Evolutionary conservation across 371 early-diverging fungal genomes (phyloP), one percentile per base, ranked within the genome.

Genomic region (Coemansia sp.): DNA sequence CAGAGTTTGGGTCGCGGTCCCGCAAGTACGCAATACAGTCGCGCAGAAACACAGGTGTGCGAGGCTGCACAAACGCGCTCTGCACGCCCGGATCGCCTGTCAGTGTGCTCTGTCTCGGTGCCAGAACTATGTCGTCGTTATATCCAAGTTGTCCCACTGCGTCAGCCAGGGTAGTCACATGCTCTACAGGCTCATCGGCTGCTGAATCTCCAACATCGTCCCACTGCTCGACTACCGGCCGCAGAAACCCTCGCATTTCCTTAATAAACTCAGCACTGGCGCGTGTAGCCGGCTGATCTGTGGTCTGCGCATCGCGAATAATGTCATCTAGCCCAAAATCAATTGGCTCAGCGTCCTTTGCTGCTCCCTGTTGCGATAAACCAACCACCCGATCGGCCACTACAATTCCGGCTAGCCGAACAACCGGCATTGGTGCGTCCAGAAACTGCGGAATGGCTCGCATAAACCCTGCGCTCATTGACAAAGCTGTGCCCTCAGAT

Each of bases 251-350:
- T 5, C 72, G 72, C 55, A 72, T 63, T 50, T 71, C 62, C 9
- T 23, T 16, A 25, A 75, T 72, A 33, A 68, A 75, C n/a, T 48
- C 44, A 9, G 77, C 77, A 25, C 72, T 71, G 33, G 77, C 77
- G 0, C 44, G 48, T 20, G 64, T 21, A 14, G 42, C 57, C 0
- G 60, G 53, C 14, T 56, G 51, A 1, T 52, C 26, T 1, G 69
- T 54, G 18, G 21, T 21, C 54, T 48, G 26, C 0, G 77, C 64
- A 16, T 75, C 72, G 18, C 67, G 53, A n/a, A 75, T 44, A 21
- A 75, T 62, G 14, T 75, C 77, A 23, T 71, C 72, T 47, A 75
- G 25, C 5, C 77, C 77, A 64, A 75, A 75, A 28, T 75, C 77
- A 21, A 75, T 47, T 51, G 25, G 18, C 18, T 37, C 51, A 23